Evolutionary conservation across 2,329 filamentous ascomycete genomes (phyloP), one percentile per base, ranked within the genome.

Genomic region (Aquanectria penicillioides): DNA sequence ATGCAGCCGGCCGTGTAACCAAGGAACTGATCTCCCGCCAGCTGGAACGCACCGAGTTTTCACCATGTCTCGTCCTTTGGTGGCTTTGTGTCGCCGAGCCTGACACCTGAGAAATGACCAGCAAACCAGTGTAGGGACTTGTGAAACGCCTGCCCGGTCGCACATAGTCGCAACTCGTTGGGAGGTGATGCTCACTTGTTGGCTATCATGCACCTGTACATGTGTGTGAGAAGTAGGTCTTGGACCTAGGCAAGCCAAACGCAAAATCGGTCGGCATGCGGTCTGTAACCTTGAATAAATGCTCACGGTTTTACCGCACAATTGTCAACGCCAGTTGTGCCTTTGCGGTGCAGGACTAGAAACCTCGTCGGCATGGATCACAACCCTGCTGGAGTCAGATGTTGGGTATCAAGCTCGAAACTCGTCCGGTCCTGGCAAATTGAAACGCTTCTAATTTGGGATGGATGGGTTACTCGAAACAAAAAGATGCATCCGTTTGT

Each of bases 71-170:
- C 46, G 51, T 29, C 57, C 31, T 22, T 34, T 31, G n/a, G 31
- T 28, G 10, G 25, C 26, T 9, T 48, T 46, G 46, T 57, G 46
- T 47, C 23, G 28, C 57, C 31, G 29, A 51, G 34, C 22, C 46
- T 52, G 51, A 56, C 51, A 51, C 29, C 37, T 59, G 28, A 53
- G 50, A 46, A 56, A 56, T 50, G 37, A 46, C 53, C 25, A 43
- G 36, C 33, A 48, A 48, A 47, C 40, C 23, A 29, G 23, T 20
- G 34, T 8, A 55, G 26, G 40, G 33, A 28, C 50, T 38, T 54
- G 66, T 63, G 63, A 51, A 59, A 68, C 57, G 36, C 37, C 38
- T 55, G 44, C 56, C 49, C 56, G 53, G 66, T 68, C 58, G 55
- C 57, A 66, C 63, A 11, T 36, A 52, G 55, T 59, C 50, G 58